Evolutionary conservation across 768 basidiomycete species (phyloP), one percentile per base, ranked within the genome.

Genomic region (Xerocomellus chrysenteron): DNA sequence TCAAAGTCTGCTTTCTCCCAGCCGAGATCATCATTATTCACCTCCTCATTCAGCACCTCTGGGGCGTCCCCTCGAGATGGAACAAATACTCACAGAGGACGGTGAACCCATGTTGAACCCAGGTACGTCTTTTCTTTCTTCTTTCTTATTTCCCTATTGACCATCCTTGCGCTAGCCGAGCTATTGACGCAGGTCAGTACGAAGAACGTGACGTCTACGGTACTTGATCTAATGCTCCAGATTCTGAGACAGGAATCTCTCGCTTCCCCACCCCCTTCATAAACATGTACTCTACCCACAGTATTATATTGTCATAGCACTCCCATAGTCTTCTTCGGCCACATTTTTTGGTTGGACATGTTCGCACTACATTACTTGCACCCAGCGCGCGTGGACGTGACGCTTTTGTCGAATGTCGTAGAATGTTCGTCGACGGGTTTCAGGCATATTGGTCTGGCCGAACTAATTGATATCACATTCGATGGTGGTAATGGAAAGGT

Each of bases 101-200:
- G 84, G 82, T 10, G 82, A 82, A 63, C 80, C 83, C 6, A 87
- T 87, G 82, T 70, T 87, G 60, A 84, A 85, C 68, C 83, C 85
- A 72, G 84, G 85, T 86, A 42, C 28, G 81, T 73, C 17, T n/a
- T 7, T 6, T 21, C 12, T 21, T 42, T 48, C n/a, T n/a, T 14
- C n/a, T 45, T 43, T 42, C 47, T 41, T 30, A 10, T 32, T 44
- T 40, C 36, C 4, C 13, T 21, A 24, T 44, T 65, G 65, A 60
- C 52, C 9, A 6, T 40, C 3, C 6, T 51, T 44, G 52, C 24
- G 16, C 24, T 42, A 64, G 84, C 83, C 53, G 84, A 86, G 59
- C 73, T 86, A 52, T 74, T 86, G 68, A 86, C 85, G 28, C 84
- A 86, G 80, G 84, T 82, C 54, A 66, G 69, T 72, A 41, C 40